Evolutionary conservation across 495 filamentous ascomycete species (phyloP).

Genomic region (Tuber borchii): DNA sequence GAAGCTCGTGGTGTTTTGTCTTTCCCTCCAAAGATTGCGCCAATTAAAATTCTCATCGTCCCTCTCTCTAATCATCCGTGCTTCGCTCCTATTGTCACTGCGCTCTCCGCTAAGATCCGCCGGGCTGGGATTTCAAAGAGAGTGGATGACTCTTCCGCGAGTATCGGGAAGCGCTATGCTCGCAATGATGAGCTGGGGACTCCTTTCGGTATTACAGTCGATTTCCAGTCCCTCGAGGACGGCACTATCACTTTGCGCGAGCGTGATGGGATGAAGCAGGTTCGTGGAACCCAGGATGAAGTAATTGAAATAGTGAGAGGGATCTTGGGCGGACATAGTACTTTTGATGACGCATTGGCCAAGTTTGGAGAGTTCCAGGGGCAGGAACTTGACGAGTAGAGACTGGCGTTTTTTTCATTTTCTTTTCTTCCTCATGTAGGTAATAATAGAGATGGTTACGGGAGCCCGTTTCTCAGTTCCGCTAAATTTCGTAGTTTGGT

Average conservation of each 20-base stretch:
- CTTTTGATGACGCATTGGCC: slow-evolving; percentile 45
- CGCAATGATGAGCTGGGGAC: slow-evolving; percentile 70
- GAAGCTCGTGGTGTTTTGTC: slow-evolving; percentile 67
- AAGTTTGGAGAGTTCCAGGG: slow-evolving; percentile 61
- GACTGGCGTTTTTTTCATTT: not conserved
- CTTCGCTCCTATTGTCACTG: slow-evolving; percentile 55
- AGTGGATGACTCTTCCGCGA: slow-evolving; percentile 61
- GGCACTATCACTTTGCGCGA: slow-evolving; percentile 65
- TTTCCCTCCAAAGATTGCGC: slow-evolving; percentile 65
- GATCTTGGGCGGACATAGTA: slow-evolving; percentile 35
- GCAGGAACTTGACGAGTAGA: slow-evolving; percentile 54
- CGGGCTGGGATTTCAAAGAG: slow-evolving; percentile 56
- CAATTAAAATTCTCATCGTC: slow-evolving; percentile 70
- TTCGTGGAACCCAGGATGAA: slow-evolving; percentile 57
- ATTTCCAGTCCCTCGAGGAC: slow-evolving; percentile 71
- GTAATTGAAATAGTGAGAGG: slow-evolving; percentile 57
- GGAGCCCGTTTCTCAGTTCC: not conserved
- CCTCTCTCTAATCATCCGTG: slow-evolving; percentile 58
- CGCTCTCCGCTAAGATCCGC: slow-evolving; percentile 56
- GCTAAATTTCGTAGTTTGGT: not conserved
- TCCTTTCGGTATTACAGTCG: slow-evolving; percentile 62
- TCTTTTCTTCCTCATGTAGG: not conserved
- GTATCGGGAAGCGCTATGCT: slow-evolving; percentile 68
- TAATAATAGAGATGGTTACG: not conserved
- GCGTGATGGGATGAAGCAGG: slow-evolving; percentile 64